Conservation (phyloP, 345 rosid species). For the sweet orange (Citrus sinensis) region DNA sequence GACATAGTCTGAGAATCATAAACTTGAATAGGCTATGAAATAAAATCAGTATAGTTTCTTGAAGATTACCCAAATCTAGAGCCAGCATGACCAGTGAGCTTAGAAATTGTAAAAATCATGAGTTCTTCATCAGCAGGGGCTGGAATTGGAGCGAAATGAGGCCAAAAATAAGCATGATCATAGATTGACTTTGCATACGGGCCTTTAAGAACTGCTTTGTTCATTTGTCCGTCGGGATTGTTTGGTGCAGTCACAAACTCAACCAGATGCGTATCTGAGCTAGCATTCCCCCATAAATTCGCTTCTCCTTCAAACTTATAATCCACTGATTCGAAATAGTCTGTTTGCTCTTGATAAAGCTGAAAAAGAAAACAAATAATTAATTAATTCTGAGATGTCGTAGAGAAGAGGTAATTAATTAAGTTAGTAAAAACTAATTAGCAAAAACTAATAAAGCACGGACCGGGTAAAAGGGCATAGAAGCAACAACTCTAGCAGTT, state of each 20-base stretch:
- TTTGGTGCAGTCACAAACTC: slow-evolving; percentile 79
- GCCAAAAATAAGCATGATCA: slow-evolving; percentile 79
- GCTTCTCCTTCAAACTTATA: slow-evolving; percentile 54
- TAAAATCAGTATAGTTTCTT: too few species aligned
- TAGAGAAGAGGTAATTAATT: too few species aligned
- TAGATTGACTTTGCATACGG: slow-evolving; percentile 46
- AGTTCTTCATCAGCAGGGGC: slow-evolving; percentile 45
- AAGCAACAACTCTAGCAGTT: slow-evolving; percentile 44
- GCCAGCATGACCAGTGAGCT: slow-evolving; percentile 83
- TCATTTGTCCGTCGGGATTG: slow-evolving; percentile 69
- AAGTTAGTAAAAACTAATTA: too few species aligned
- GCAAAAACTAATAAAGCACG: neutral
- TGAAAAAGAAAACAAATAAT: neutral
- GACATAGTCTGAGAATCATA: too few species aligned
- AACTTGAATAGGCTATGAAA: too few species aligned
- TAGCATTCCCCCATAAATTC: slow-evolving; percentile 26
- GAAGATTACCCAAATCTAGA: slow-evolving; percentile 54
- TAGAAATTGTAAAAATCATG: slow-evolving; percentile 60
- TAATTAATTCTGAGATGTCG: too few species aligned
- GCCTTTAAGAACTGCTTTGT: slow-evolving; percentile 49
- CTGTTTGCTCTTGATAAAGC: slow-evolving; percentile 43
- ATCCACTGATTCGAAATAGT: slow-evolving; percentile 33
- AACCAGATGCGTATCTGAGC: slow-evolving; percentile 26
- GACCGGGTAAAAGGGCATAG: slow-evolving; percentile 58
- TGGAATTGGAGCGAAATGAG: slow-evolving; percentile 63